Evolutionary conservation across 441 rosid species (phyloP).

Genomic region (Populus hybrid): DNA sequence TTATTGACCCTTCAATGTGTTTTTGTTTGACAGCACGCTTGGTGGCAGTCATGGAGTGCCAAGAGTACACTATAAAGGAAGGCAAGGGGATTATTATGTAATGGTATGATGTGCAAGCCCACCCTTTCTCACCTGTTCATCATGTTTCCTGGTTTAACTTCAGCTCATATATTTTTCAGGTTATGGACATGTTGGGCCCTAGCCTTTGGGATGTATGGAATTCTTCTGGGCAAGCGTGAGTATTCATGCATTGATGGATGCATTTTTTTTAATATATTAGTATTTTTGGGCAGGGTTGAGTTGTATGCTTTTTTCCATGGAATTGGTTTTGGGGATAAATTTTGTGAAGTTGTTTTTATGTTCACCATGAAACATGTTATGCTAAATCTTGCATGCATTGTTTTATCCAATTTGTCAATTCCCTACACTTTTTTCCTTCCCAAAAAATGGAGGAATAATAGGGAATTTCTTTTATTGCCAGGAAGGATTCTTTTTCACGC

Average conservation of each 20-base stretch:
- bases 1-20: constrained; percentile 8
- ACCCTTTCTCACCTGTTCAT: constrained; percentile 14
- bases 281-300: background rate
- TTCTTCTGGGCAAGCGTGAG: constrained; percentile 96
- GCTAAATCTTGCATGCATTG: background rate
- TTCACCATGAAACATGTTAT: background rate
- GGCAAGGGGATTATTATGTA: constrained; percentile 93
- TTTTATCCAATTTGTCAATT: background rate
- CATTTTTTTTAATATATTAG: background rate
- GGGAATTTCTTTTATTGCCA: background rate
- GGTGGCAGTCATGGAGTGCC: constrained; percentile 99
- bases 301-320: background rate
- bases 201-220: constrained; percentile 99
- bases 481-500: background rate
- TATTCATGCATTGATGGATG: constrained; percentile 8
- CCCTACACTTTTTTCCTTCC: background rate
- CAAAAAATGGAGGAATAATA: background rate
- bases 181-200: constrained; percentile 99
- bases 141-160: constrained; percentile 15
- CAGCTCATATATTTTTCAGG: constrained; percentile 41
- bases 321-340: background rate
- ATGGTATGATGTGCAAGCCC: constrained; percentile 54
- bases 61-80: constrained; percentile 90
- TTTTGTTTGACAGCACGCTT: constrained; percentile 57
- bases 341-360: background rate